Base-by-base conservation (phyloP, 2,329 filamentous ascomycete species). In the Hymenoscyphus infarciens region DNA sequence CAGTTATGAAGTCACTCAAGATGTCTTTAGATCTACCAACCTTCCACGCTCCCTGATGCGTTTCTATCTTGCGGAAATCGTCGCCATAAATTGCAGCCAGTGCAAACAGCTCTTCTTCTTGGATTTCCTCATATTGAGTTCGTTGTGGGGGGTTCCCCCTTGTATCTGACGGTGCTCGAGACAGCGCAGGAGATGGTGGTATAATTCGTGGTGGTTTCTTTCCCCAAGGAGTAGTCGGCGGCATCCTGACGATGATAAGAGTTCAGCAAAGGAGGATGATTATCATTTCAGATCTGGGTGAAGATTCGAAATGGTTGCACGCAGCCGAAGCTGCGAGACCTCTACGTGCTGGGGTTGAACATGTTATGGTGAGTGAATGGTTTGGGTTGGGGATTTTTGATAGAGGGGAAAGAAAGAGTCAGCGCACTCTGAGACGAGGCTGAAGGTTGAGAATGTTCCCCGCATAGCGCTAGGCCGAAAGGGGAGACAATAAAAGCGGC, bases 61-160 rank as follows among this genome's bases (percentile, higher is more conserved):
- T 83, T 71, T 88, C 85, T 70, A 92, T 84, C 74, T 89, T 86
- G 69, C 89, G 82, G 73, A 92, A 97, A 73, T 97, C 93, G 64
- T 96, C 91, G 68, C 88, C 89, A 73, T 95, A 98, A 57, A 98
- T 96, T 52, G 94, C 90, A 71, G 89, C 83, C 63, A 98, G 81
- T 54, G 87, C 94, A 74, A 95, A 85, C 62, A 96, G 82, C 78
- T 98, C 95, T 74, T 97, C 90, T 71, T 89, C 82, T 77, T 98
- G 95, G 38, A 90, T 86, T 77, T 96, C 89, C 67, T 87, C 85
- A 78, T 97, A 96, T 73, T 92, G 80, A 16, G 83, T 82, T 69
- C 79, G 83, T 58, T 77, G 72, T 53, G 79, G 74, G 64, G 77
- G 74, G 69, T 77, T 63, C 45, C 52, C 61, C 22, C 59, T 35